These are phyloP conservation scores for Trematosphaeria pertusa DNA, from an alignment of 2,329 filamentous ascomycete genomes.

Conservation along the genomic window DNA sequence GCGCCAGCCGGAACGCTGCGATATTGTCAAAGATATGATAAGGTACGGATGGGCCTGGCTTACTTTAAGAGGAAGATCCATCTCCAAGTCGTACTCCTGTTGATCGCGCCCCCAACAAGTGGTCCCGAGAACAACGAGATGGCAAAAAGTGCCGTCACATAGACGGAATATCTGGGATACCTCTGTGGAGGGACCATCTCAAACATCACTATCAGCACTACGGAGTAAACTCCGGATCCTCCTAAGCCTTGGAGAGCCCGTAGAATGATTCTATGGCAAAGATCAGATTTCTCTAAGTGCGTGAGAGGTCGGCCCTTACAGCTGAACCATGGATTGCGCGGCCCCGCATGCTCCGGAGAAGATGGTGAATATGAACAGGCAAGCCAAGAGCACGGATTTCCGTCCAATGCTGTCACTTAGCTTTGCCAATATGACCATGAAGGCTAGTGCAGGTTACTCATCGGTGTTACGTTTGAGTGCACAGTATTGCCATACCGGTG, in stretches of 20 bases:
- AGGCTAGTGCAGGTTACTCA: too few species aligned
- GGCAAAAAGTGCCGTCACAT: constrained; percentile 2
- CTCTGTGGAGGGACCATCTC: constrained; percentile 28
- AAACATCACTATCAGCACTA: constrained; percentile 34
- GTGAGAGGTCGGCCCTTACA: constrained; percentile 13
- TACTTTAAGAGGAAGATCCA: constrained; percentile 69
- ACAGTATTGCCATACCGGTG: too few species aligned
- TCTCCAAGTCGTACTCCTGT: constrained; percentile 59
- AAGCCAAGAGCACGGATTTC: constrained; percentile 30
- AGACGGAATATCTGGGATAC: constrained; percentile 3
- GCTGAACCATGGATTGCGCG: constrained; percentile 35
- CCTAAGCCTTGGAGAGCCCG: constrained; percentile 43
- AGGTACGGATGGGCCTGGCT: not conserved
- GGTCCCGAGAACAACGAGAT: constrained; percentile 44
- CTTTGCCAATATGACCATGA: constrained; percentile 42
- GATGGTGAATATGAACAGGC: constrained; percentile 33
- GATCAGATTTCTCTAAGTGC: not conserved
- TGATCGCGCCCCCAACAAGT: constrained; percentile 56
- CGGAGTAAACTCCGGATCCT: constrained; percentile 32
- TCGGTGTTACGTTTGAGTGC: too few species aligned
- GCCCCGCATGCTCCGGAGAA: constrained; percentile 41
- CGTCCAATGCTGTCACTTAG: constrained; percentile 41
- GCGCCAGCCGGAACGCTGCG: constrained; percentile 3
- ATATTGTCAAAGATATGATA: not conserved
- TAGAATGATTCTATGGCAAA: constrained; percentile 33